Base-by-base conservation (phyloP, 805 yeast genomes). In the Clavispora carvajalis region DNA sequence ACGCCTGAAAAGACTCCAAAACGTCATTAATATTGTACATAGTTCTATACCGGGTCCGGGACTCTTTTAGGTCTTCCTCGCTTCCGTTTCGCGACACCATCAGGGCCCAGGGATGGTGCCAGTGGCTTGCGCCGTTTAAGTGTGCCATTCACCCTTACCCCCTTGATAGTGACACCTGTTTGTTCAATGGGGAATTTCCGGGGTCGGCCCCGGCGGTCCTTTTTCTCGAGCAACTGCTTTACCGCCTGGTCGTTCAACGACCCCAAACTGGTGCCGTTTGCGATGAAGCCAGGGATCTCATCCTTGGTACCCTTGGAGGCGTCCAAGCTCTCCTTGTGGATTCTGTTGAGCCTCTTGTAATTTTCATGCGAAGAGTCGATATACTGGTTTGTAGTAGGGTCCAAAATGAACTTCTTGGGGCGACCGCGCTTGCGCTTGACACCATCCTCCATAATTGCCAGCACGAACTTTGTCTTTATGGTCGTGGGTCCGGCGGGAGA, bases 161-260 rank as follows among this genome's bases (percentile, higher is more conserved):
- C 74, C 45, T 62, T 66, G 33, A 69, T 68, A 10, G 73, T 69
- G 7, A 67, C 52, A 1, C 73, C 76, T 7, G 71, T 65, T 41
- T 66, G 68, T 41, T 67, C 75, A n/a, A 66, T 56, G 1, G 77
- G 73, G 40, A 68, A 68, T 49, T 74, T 74, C 47, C 77, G 59
- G 2, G 79, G 79, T 47, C 79, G 59, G 11, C 79, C 79, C 30
- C 77, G 42, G 55, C 66, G 60, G 57, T 71, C 68, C 51, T 74
- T 68, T 51, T 57, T 67, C 38, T 57, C 54, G 21, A 69, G 50
- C 23, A 67, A 54, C 41, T 62, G 59, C 44, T 63, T 38, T 40
- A 46, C 28, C 33, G 46, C 46, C 41, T 39, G 37, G 23, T 41
- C 46, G 22, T 48, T 34, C 38, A 41, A 26, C 13, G 39, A 31